phyloP scores from a whole-genome alignment of 768 basidiomycete genomes.

The Amanita pseudoporphyria region DNA sequence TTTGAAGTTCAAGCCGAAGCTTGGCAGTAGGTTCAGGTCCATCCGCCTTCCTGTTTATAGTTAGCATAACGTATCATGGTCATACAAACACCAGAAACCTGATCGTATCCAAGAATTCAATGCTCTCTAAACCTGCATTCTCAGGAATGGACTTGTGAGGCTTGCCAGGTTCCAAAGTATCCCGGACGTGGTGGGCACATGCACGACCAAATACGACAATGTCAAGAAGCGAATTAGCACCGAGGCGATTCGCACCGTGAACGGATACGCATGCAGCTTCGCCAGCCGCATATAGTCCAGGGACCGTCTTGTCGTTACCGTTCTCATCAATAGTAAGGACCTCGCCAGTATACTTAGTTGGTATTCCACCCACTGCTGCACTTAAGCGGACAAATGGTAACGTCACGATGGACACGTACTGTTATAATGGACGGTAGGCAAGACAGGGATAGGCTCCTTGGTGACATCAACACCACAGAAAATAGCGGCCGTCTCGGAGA shows the following conservation, averaged over 20 bases:
- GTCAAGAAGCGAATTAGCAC: constrained; percentile 97
- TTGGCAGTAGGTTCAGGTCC: constrained; percentile 84
- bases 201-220: constrained; percentile 99
- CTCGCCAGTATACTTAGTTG: constrained; percentile 97
- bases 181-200: constrained; percentile 96
- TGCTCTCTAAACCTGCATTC: constrained; percentile 74
- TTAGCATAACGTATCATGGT: constrained; percentile 1
- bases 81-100: constrained; percentile 27
- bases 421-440: constrained; percentile 98
- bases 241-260: constrained; percentile 98
- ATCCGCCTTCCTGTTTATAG: constrained; percentile 46
- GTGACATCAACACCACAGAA: constrained; percentile 99
- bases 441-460: constrained; percentile 97
- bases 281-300: constrained; percentile 96
- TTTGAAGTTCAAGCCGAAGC: constrained; percentile 94
- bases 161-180: constrained; percentile 81
- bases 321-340: constrained; percentile 81
- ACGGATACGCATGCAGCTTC: constrained; percentile 99
- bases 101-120: constrained; percentile 85
- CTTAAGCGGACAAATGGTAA: constrained; percentile 9
- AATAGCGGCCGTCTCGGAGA: constrained; percentile 98
- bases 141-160: constrained; percentile 84
- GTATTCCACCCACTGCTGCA: constrained; percentile 91
- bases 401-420: constrained; percentile 43
- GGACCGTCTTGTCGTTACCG: constrained; percentile 90